phyloP scores from a whole-genome alignment of 2,329 filamentous ascomycete genomes.

The Cercospora zeae-maydis region DNA sequence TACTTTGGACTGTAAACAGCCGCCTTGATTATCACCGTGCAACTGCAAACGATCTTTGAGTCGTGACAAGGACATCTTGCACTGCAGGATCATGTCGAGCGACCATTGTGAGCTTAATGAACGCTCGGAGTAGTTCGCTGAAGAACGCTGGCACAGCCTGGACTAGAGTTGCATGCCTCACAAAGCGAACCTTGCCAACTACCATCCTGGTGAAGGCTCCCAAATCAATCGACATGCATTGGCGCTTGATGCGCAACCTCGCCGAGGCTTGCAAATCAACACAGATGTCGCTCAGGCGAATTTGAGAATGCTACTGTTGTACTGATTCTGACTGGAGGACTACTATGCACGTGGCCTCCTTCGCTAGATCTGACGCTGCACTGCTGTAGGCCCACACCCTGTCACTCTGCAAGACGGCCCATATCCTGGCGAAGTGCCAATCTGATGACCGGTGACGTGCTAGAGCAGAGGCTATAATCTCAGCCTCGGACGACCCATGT shows the following conservation, averaged over 20 bases:
- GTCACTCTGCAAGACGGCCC: not conserved
- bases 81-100: slow-evolving; percentile 16
- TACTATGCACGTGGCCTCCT: not conserved
- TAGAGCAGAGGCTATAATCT: not conserved
- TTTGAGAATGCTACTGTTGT: not conserved
- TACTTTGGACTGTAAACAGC: not conserved
- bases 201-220: not conserved
- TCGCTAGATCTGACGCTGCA: not conserved
- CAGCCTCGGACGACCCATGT: not conserved
- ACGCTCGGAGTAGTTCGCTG: slow-evolving; percentile 14
- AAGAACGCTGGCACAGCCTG: slow-evolving; percentile 1
- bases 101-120: slow-evolving; percentile 13
- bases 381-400: not conserved
- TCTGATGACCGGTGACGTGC: slow-evolving; percentile 11
- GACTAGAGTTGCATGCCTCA: not conserved
- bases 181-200: not conserved
- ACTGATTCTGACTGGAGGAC: slow-evolving; percentile 1
- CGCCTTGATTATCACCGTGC: slow-evolving; percentile 4
- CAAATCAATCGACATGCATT: not conserved
- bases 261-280: not conserved
- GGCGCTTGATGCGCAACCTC: not conserved
- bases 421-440: not conserved
- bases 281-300: not conserved
- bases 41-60: slow-evolving; percentile 1
- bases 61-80: slow-evolving; percentile 3